Conservation (phyloP, 306 rosid genomes). For the Mucuna pruriens region DNA sequence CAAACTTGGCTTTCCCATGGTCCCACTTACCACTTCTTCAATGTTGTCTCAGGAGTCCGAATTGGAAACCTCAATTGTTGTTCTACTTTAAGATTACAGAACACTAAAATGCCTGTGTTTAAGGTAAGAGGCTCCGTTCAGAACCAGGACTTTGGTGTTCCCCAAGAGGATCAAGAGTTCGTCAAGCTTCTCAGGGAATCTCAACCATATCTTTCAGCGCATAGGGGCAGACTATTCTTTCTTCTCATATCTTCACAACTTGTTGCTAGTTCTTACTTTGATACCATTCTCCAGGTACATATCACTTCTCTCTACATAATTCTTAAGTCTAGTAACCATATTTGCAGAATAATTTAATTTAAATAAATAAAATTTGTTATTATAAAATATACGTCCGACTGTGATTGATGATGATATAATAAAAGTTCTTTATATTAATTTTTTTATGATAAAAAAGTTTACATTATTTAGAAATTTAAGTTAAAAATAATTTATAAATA, state of each 20-base stretch:
- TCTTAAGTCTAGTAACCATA: too few relatives aligned
- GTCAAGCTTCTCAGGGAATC: constrained; percentile 67
- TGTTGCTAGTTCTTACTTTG: constrained; percentile 50
- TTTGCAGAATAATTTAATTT: too few relatives aligned
- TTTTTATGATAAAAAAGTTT: too few relatives aligned
- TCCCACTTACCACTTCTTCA: background rate
- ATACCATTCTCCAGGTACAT: constrained; percentile 61
- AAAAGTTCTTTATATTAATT: too few relatives aligned
- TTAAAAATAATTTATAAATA: too few relatives aligned
- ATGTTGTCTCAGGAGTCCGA: constrained; percentile 2
- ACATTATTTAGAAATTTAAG: too few relatives aligned
- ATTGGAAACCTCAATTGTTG: background rate
- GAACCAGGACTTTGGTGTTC: constrained; percentile 10
- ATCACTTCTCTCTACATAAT: background rate
- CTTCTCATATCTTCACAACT: constrained; percentile 61
- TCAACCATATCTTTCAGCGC: constrained; percentile 65
- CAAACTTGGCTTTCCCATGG: constrained; percentile 31
- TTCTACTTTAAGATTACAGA: background rate
- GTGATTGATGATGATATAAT: too few relatives aligned
- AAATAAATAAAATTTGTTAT: too few relatives aligned
- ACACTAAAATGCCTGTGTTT: constrained; percentile 27
- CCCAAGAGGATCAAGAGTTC: constrained; percentile 55
- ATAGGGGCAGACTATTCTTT: constrained; percentile 58
- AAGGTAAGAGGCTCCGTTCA: constrained; percentile 33
- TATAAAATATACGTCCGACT: too few relatives aligned